Conservation (phyloP, 495 filamentous ascomycete species). For the Lasiosphaeris hirsuta region DNA sequence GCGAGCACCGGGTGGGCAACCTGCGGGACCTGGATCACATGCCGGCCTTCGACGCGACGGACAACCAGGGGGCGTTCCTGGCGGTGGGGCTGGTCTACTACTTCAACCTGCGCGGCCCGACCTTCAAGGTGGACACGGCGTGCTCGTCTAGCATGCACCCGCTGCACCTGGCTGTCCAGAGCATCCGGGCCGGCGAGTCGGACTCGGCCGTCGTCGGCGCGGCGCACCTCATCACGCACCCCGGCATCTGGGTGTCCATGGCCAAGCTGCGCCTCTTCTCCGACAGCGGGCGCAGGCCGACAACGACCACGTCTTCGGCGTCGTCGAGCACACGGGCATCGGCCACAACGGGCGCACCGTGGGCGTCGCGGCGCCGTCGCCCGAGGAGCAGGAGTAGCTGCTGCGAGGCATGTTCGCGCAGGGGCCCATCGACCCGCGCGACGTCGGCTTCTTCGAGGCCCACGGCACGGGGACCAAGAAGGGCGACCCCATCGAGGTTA, state of each 20-base stretch:
- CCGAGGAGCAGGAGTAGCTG: conserved; percentile 48
- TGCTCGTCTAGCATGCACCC: conserved; percentile 70
- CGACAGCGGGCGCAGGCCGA: conserved; percentile 48
- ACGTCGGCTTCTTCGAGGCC: conserved; percentile 48
- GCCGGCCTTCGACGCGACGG: conserved; percentile 40
- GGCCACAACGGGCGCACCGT: conserved; percentile 56
- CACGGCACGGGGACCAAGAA: conserved; percentile 59
- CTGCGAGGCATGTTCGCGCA: conserved; percentile 43
- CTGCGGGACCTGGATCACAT: conserved; percentile 39
- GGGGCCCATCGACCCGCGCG: conserved; percentile 37
- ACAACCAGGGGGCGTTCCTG: conserved; percentile 46
- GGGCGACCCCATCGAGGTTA: conserved; percentile 61
- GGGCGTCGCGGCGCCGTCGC: conserved; percentile 53
- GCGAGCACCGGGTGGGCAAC: conserved; percentile 35
- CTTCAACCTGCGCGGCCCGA: conserved; percentile 50
- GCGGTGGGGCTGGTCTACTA: conserved; percentile 56
- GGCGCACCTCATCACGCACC: conserved; percentile 40
- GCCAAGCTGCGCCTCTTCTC: conserved; percentile 34
- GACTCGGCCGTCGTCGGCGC: conserved; percentile 48
- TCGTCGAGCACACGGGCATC: conserved; percentile 52
- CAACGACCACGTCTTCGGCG: conserved; percentile 52
- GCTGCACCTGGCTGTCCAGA: conserved; percentile 72
- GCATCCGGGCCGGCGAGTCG: conserved; percentile 57
- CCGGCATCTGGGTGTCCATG: conserved; percentile 43
- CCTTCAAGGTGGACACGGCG: conserved; percentile 78